A percentile compares a stretch with the other conserved stretches of the same genome.
These are phyloP conservation scores for Tetracladium marchalianum DNA, from an alignment of 495 filamentous ascomycete genomes.

Conservation along the genomic window DNA sequence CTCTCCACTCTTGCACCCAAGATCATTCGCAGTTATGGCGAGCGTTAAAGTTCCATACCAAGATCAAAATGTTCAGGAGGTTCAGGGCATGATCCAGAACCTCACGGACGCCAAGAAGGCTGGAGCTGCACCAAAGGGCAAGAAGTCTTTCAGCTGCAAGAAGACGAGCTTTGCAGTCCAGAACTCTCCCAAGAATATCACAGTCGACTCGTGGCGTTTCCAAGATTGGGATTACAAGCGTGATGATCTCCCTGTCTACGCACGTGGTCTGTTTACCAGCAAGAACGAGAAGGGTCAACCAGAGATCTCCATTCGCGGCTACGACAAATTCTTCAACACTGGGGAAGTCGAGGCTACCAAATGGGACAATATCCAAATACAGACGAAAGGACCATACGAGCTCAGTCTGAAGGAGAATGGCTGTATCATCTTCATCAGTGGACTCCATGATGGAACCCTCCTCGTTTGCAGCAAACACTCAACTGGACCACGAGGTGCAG, in stretches of 20 bases:
- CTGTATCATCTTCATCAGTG: conserved; percentile 96
- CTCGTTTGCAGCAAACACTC: conserved; percentile 98
- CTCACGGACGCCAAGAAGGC: conserved; percentile 42
- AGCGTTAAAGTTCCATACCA: conserved; percentile 33
- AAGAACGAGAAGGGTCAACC: conserved; percentile 45
- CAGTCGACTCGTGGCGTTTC: conserved; percentile 86
- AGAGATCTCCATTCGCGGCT: conserved; percentile 80
- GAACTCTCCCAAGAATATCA: conserved; percentile 42
- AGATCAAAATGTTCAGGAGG: conserved; percentile 53
- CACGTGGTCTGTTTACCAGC: conserved; percentile 85
- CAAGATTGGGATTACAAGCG: conserved; percentile 94
- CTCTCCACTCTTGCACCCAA: too few relatives aligned
- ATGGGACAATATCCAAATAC: conserved; percentile 68
- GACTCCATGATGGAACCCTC: conserved; percentile 74
- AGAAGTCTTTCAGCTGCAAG: conserved; percentile 52
- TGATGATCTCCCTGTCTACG: conserved; percentile 71
- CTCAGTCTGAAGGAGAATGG: conserved; percentile 96
- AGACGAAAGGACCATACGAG: conserved; percentile 86
- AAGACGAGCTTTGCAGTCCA: conserved; percentile 62
- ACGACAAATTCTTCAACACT: conserved; percentile 98
- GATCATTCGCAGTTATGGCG: conserved; percentile 9
- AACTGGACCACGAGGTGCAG: conserved; percentile 64
- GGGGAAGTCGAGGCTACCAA: conserved; percentile 66
- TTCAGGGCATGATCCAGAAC: conserved; percentile 43
- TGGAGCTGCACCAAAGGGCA: conserved; percentile 24